Evolutionary conservation across 1,284 basidiomycete species (phyloP), one percentile per base, ranked within the genome.

Genomic region (Takashimella tepidaria): DNA sequence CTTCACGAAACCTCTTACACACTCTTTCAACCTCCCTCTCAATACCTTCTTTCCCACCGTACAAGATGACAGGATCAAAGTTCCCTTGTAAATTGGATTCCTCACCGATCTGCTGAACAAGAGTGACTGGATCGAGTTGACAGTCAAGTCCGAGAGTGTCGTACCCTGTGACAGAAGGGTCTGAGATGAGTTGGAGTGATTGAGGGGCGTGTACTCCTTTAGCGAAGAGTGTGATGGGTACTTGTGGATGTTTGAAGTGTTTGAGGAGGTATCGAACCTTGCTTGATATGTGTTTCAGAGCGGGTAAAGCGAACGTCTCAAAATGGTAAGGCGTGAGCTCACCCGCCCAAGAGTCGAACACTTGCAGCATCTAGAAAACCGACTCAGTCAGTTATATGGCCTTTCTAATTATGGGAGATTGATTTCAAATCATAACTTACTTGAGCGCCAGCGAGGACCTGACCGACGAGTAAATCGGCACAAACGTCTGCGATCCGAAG

Each of bases 301-400:
- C 58, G 1, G 78, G 78, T 23, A 76, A 71, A 19, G 77, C 75
- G 57, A 78, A 97, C 50, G 79, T 77, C 37, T 76, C 73, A 76
- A 92, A 97, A 70, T 95, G 88, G 68, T 89, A 78, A 4, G 87
- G 88, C 5, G 89, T 86, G 57, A 98, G 80, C 70, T 95, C 92
- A 56, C 89, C 87, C 3, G 89, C 92, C 83, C 88, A 91, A 3
- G 92, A 95, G 75, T 98, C 92, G 69, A 98, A 98, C 13, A 98
- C 82, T 82, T 98, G 92, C 4, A 96, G 80, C 51, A 95, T 79
- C 90, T 96, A 50, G 41, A 21, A 46, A 13, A 42, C 26, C n/a
- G n/a, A n/a, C n/a, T n/a, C n/a, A n/a, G n/a, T n/a, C n/a, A n/a
- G n/a, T n/a, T n/a, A n/a, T n/a, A n/a, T n/a, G n/a, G n/a, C n/a